Base-by-base conservation (phyloP, 2,329 filamentous ascomycete species). In the Orbilia javanica region DNA sequence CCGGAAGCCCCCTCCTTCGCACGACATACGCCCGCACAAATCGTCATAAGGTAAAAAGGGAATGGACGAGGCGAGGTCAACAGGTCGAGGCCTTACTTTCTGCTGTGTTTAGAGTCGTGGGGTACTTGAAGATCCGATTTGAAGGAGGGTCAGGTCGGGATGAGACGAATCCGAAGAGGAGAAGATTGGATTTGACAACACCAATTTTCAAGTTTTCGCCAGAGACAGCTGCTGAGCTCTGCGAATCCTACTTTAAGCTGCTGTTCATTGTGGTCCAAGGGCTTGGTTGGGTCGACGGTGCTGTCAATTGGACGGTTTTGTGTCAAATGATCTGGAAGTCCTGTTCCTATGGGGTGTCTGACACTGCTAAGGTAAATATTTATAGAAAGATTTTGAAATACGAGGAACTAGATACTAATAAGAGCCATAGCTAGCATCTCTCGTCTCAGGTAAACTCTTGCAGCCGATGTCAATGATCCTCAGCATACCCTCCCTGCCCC, bases 261-360 rank as follows among this genome's bases (percentile, higher is more conserved):
- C 39, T 77, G 27, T 70, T 71, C 29, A 63, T 62, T 10, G 15
- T 70, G 50, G 42, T 71, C 15, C 66, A 69, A 34, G 42, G 66
- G 1, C 62, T 50, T 53, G 52, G 27, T 18, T 44, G 36, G 34
- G 34, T 53, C 42, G 66, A 53, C 13, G 53, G 50, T 13, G 44
- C 27, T 4, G 39, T 68, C 20, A 44, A 39, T 29, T 77, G 73
- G 73, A 71, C 73, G 31, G 22, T 15, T 63, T 46, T 63, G 18
- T 77, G 73, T 31, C 66, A 71, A 25, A 42, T 71, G 50, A 62
- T 77, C 5, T 77, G 73, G 73, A 77, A 77, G 66, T 70, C 66
- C 1, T 66, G 60, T 27, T 66, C 65, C 5, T 70, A 77, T 48
- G 73, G 73, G 2, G 52, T 77, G 39, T 77, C 73, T 13, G 66